Base-by-base conservation (phyloP, 176 grass and related monocot species). In the Zoysia japonica region DNA sequence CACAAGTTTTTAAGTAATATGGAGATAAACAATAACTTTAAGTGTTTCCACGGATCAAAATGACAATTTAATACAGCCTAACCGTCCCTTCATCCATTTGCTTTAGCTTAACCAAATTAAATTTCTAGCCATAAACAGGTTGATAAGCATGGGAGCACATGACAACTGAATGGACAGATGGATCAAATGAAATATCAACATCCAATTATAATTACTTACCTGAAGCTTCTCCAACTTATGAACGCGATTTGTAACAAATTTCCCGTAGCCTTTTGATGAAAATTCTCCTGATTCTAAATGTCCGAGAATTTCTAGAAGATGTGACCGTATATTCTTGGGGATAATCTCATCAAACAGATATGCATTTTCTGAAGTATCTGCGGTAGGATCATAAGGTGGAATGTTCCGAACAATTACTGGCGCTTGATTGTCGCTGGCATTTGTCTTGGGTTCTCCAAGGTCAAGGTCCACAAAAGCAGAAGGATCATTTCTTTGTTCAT, bases 261-360 rank as follows among this genome's bases (percentile, higher is more conserved):
- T 80, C 37, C 88, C 90, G 75, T 99, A 99, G 47, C 72, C 70
- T 82, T 89, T 91, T 50, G 75, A 76, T 62, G 72, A n/a, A 78
- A 94, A 39, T 75, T 89, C 86, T 63, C 84, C 82, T 20, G 87
- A 72, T 77, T 86, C 37, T 50, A 87, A 42, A 84, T 86, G 79
- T 16, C 56, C 65, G 37, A 99, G 13, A 78, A 95, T 99, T 61
- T 93, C 72, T 56, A 93, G 65, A 71, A 99, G 92, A 72, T 95
- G 70, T 4, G 67, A 35, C 5, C 88, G 75, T 74, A 95, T 78
- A 78, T 65, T 84, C 68, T 65, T 93, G 43, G 92, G 90, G 82
- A 99, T 93, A 80, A 99, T 99, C 68, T 95, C 83, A 80, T 94
- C 71, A 12, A 99, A 64, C 66, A 70, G 50, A 83, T 99, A 99